Evolutionary conservation across 805 yeast species (phyloP).

Genomic region (Middelhovenomyces tepae): DNA sequence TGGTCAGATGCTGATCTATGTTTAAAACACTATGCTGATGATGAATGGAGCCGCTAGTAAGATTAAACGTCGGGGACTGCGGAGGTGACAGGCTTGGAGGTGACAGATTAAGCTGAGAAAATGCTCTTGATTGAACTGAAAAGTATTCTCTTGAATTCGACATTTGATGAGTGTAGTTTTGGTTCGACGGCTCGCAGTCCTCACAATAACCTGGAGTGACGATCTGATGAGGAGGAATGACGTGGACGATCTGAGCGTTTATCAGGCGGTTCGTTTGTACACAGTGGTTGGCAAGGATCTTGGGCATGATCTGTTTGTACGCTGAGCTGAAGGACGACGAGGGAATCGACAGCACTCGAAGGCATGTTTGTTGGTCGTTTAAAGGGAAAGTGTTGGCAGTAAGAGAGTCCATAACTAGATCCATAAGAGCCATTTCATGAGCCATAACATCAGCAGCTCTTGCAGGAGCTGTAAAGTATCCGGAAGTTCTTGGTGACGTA

Average conservation of each 20-base stretch:
- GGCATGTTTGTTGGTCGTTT: no score
- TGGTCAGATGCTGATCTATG: constrained; percentile 4
- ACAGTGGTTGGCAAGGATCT: constrained; percentile 9
- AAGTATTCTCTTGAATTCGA: no score
- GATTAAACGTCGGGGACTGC: no score
- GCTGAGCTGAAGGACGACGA: constrained; percentile 13
- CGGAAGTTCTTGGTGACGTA: no score
- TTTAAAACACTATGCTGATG: constrained; percentile 9
- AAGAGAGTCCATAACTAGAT: no score
- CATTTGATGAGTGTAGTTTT: no score
- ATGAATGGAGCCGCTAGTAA: constrained; percentile 7
- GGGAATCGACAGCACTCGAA: constrained; percentile 11
- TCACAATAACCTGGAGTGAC: neutral
- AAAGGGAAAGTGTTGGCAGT: no score
- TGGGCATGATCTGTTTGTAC: constrained; percentile 10
- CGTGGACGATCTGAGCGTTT: constrained; percentile 14
- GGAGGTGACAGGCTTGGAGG: neutral
- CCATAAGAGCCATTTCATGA: no score
- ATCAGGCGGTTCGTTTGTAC: neutral
- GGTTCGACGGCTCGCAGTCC: no score
- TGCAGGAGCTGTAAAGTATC: no score
- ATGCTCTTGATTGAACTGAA: no score
- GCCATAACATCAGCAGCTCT: no score
- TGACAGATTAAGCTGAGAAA: neutral
- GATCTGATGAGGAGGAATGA: constrained; percentile 14